Base-by-base conservation (phyloP, 257 asterid species). In the Solanum paucissectum region DNA sequence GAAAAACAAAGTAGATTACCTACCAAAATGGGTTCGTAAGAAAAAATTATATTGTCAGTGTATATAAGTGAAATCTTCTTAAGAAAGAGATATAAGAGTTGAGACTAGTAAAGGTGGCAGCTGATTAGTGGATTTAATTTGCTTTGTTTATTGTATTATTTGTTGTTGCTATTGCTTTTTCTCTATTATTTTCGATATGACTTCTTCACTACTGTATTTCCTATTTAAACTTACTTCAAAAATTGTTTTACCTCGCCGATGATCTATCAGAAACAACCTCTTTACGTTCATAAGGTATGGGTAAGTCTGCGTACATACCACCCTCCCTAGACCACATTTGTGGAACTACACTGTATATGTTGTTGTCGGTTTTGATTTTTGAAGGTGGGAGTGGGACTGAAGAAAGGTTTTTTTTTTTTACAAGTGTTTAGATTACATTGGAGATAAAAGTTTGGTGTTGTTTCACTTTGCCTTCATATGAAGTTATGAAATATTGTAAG, bases 401-500 rank as follows among this genome's bases (percentile, higher is more conserved):
- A 25, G 62, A 25, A 12, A 11, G 9, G 0, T 11, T 11, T 64
- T n/a, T n/a, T 62, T n/a, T 66, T 10, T 25, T 40, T 38, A 0
- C 44, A 10, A 25, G 73, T 81, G 37, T 40, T 75, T 34, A 74
- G 8, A 49, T 37, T 60, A 88, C 68, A 88, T 42, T 66, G 60
- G 83, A 25, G 86, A 32, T 36, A 42, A 37, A 18, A 52, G 94
- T 90, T 91, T 89, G 95, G 92, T 93, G 93, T 90, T 91, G 93
- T 92, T 92, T 93, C 93, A 91, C 92, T 91, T 95, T 94, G 95
- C 96, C 94, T 93, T 87, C 94, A 92, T 76, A 89, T 92, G 91
- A 90, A 94, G 94, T 90, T 89, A 76, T 85, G 42, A 77, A 85
- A 88, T 87, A 89, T 16, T 38, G 55, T 60, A 21, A 33, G 85